Evolutionary conservation across 2,329 filamentous ascomycete genomes (phyloP).

Genomic region (Xenoacremonium recifei): DNA sequence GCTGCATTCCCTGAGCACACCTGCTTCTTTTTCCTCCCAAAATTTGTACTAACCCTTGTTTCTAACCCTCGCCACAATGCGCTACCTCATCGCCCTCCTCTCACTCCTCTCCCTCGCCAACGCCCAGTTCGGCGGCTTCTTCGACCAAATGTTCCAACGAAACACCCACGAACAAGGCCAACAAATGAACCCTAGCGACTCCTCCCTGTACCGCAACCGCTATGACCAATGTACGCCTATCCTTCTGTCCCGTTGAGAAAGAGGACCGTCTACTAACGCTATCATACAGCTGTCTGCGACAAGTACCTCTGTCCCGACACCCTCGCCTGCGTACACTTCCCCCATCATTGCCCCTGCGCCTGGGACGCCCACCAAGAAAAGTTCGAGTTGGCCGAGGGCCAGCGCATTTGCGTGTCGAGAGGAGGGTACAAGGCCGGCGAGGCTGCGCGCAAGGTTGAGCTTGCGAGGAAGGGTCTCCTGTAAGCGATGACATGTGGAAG

Average conservation of each 20-base stretch:
- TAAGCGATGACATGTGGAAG: conserved; percentile 33
- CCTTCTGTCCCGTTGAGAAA: neutral
- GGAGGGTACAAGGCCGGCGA: conserved; percentile 73
- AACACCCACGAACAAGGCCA: conserved; percentile 55
- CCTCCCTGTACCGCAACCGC: conserved; percentile 70
- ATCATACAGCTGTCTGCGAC: conserved; percentile 71
- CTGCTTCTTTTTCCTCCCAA: neutral
- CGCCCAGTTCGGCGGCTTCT: conserved; percentile 88
- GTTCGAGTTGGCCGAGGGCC: conserved; percentile 69
- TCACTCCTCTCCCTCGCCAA: conserved; percentile 60
- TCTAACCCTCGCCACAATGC: conserved; percentile 25
- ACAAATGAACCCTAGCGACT: conserved; percentile 83
- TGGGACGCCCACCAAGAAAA: conserved; percentile 77
- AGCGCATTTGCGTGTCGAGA: conserved; percentile 70
- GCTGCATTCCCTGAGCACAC: neutral
- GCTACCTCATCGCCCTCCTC: conserved; percentile 44
- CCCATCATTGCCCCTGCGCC: conserved; percentile 93
- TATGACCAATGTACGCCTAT: conserved; percentile 61
- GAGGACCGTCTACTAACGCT: conserved; percentile 7
- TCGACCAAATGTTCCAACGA: conserved; percentile 85
- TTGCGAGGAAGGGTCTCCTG: conserved; percentile 75
- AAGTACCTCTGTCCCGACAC: conserved; percentile 95
- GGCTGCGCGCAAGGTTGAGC: conserved; percentile 71
- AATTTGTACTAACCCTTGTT: neutral
- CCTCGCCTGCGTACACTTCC: conserved; percentile 91